Percentiles rank a stretch among this genome's conserved stretches.
These are phyloP conservation scores for Tulasnella sp. DNA, from an alignment of 768 basidiomycete species.

Conservation along the genomic window DNA sequence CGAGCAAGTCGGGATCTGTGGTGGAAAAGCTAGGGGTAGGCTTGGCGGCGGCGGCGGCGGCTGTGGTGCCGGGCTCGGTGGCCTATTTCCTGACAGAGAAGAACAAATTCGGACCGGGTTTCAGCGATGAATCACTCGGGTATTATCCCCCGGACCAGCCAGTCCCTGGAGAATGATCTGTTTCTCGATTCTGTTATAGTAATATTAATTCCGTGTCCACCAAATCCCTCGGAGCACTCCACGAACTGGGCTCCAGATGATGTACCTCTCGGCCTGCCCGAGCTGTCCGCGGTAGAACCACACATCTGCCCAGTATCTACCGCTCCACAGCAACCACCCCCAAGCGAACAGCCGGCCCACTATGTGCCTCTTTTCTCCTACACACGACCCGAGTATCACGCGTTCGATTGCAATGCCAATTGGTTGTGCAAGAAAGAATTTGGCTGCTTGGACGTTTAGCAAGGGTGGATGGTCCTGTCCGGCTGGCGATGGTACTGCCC, in stretches of 20 bases:
- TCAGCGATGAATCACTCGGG: no score
- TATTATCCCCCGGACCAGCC: no score
- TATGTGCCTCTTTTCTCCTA: not conserved
- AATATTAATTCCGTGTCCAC: no score
- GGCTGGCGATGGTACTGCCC: not conserved
- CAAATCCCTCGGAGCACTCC: no score
- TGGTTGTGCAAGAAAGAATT: conserved; percentile 18
- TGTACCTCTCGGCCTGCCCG: conserved; percentile 1
- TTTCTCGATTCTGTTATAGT: no score
- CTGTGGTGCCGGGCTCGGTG: no score
- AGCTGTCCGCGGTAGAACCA: conserved; percentile 13
- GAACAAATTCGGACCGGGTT: no score
- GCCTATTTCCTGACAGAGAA: no score
- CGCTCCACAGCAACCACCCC: conserved; percentile 16
- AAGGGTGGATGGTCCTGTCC: not conserved
- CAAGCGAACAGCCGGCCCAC: conserved; percentile 14
- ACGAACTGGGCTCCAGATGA: conserved; percentile 15
- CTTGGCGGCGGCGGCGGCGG: no score
- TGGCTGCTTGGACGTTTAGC: conserved; percentile 1
- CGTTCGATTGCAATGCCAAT: conserved; percentile 15
- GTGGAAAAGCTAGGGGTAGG: no score
- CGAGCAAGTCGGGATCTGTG: no score
- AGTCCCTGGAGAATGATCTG: no score
- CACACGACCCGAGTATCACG: not conserved
- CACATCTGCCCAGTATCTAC: conserved; percentile 15